Conservation (phyloP, 306 rosid genomes). For the Rosa rugosa region DNA sequence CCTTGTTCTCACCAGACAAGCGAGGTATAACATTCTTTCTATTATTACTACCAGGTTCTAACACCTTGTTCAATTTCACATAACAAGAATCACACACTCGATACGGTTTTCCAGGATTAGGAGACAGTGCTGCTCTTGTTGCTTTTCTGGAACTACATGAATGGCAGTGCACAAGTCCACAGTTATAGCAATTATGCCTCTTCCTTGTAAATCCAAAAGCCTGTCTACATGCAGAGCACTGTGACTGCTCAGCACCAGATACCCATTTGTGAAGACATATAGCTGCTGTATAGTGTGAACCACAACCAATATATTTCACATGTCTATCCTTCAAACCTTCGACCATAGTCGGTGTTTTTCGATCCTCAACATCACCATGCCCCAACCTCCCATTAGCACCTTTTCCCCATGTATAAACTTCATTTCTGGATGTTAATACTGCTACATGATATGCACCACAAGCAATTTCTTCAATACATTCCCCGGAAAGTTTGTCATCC, state of each 20-base stretch:
- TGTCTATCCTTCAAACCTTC: slow-evolving; percentile 91
- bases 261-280: slow-evolving; percentile 99
- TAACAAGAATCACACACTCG: slow-evolving; percentile 95
- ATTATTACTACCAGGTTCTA: slow-evolving; percentile 57
- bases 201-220: slow-evolving; percentile 96
- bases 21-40: slow-evolving; percentile 74
- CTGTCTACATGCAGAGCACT: slow-evolving; percentile 96
- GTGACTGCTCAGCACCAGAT: slow-evolving; percentile 93
- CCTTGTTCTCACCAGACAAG: slow-evolving; percentile 94
- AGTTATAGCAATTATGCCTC: slow-evolving; percentile 97
- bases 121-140: slow-evolving; percentile 84
- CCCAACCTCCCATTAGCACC: slow-evolving; percentile 99
- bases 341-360: slow-evolving; percentile 78
- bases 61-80: slow-evolving; percentile 80
- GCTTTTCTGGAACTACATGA: slow-evolving; percentile 95
- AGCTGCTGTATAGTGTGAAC: slow-evolving; percentile 86
- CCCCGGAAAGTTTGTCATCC: slow-evolving; percentile 70
- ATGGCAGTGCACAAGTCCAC: slow-evolving; percentile 99
- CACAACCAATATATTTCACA: slow-evolving; percentile 88
- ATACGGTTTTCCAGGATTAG: slow-evolving; percentile 79
- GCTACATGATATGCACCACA: slow-evolving; percentile 99
- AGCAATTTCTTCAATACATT: slow-evolving; percentile 76
- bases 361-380: slow-evolving; percentile 96
- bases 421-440: slow-evolving; percentile 82
- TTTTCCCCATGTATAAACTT: slow-evolving; percentile 99